Conservation (phyloP, 108 stramenopile species). For the Stephanodiscus triporus region DNA sequence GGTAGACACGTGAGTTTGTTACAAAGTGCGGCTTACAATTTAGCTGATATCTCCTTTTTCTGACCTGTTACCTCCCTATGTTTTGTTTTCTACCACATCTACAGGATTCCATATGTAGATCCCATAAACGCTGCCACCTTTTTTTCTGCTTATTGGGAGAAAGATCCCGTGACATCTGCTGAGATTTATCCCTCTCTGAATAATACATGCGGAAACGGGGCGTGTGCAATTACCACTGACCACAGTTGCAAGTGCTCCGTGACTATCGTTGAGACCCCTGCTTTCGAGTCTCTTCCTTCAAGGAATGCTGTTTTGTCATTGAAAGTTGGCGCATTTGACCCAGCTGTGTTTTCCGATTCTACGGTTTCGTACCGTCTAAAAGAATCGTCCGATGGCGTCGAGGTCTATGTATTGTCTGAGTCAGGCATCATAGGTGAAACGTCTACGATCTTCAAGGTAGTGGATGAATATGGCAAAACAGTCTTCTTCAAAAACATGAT, state of each 20-base stretch:
- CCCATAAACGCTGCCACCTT: slow-evolving; percentile 15
- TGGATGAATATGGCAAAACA: slow-evolving; percentile 31
- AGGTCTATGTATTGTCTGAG: slow-evolving; percentile 30
- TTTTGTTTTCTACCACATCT: neutral
- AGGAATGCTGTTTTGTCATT: slow-evolving; percentile 45
- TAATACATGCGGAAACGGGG: slow-evolving; percentile 45
- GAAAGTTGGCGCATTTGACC: slow-evolving; percentile 48
- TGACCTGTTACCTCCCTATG: neutral
- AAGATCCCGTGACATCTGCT: slow-evolving; percentile 20
- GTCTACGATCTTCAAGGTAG: slow-evolving; percentile 43
- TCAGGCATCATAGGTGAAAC: slow-evolving; percentile 19
- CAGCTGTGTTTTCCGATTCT: slow-evolving; percentile 27
- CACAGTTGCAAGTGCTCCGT: slow-evolving; percentile 30
- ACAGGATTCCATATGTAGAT: slow-evolving; percentile 34
- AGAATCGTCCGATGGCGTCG: slow-evolving; percentile 21
- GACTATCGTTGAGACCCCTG: slow-evolving; percentile 16
- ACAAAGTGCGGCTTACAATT: neutral
- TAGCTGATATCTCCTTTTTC: neutral
- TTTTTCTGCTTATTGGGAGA: slow-evolving; percentile 34
- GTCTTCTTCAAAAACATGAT: slow-evolving; percentile 34
- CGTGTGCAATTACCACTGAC: slow-evolving; percentile 21
- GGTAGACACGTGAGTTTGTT: neutral
- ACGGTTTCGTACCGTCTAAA: slow-evolving; percentile 16
- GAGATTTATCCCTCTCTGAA: slow-evolving; percentile 35
- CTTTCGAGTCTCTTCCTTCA: slow-evolving; percentile 36